Evolutionary conservation across 495 filamentous ascomycete species (phyloP).

Genomic region (Durotheca rogersii): DNA sequence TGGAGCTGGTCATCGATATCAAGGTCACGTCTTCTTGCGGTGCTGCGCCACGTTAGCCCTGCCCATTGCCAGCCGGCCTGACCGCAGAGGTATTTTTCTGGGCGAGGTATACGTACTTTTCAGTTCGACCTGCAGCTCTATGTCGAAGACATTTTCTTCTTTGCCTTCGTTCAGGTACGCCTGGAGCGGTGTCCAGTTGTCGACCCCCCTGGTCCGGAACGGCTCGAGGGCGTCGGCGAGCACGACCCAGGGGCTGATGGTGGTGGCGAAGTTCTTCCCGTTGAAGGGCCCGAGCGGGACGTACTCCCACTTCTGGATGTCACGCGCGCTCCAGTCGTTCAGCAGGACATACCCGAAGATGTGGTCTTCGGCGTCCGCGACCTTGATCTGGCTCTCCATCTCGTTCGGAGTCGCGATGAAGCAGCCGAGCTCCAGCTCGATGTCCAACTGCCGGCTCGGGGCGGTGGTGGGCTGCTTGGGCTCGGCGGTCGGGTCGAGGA

Average conservation of each 20-base stretch:
- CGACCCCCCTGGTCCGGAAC: slow-evolving; percentile 53
- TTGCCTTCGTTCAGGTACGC: slow-evolving; percentile 69
- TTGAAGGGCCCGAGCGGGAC: slow-evolving; percentile 85
- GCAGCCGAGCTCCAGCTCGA: slow-evolving; percentile 84
- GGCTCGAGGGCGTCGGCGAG: slow-evolving; percentile 79
- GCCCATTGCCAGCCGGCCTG: background rate
- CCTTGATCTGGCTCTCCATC: slow-evolving; percentile 62
- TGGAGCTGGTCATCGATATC: slow-evolving; percentile 63
- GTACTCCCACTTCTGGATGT: slow-evolving; percentile 92
- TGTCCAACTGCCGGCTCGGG: slow-evolving; percentile 69
- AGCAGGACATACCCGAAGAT: slow-evolving; percentile 87
- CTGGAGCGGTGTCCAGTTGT: slow-evolving; percentile 64
- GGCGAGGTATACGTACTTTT: slow-evolving; percentile 52
- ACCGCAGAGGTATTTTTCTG: background rate
- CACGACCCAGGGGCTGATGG: slow-evolving; percentile 87
- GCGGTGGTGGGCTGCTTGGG: slow-evolving; percentile 60
- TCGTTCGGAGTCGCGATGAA: slow-evolving; percentile 71
- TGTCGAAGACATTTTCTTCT: slow-evolving; percentile 67
- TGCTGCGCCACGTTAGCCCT: slow-evolving; percentile 40
- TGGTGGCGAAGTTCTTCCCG: slow-evolving; percentile 90
- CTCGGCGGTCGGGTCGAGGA: slow-evolving; percentile 62
- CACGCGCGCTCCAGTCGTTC: slow-evolving; percentile 93
- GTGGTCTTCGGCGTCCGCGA: slow-evolving; percentile 66
- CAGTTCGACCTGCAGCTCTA: slow-evolving; percentile 72
- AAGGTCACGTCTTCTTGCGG: slow-evolving; percentile 63